A percentile compares a stretch with the other conserved stretches of the same genome.
These are phyloP conservation scores for Spergularia bocconei DNA, from an alignment of 148 eudicot genomes.

Conservation along the genomic window DNA sequence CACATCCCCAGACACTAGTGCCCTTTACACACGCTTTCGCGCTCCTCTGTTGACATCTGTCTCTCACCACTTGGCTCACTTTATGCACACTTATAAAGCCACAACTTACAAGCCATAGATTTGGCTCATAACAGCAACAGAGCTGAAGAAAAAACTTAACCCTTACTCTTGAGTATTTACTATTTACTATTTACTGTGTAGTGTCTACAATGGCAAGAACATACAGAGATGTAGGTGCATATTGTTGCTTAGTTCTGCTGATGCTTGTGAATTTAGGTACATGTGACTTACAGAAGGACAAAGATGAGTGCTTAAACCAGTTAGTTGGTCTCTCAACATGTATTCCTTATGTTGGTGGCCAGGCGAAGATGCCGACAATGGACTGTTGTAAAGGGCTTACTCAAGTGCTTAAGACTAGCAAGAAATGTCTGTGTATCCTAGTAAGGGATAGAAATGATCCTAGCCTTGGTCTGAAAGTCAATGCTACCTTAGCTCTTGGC, in stretches of 20 bases:
- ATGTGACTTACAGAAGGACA: slow-evolving; percentile 51
- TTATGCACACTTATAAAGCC: slow-evolving; percentile 18
- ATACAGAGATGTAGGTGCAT: neutral
- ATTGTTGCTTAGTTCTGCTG: slow-evolving; percentile 8
- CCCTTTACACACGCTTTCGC: neutral
- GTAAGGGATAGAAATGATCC: slow-evolving; percentile 75
- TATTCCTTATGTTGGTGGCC: slow-evolving; percentile 53
- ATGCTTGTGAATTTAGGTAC: slow-evolving; percentile 20
- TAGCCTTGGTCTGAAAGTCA: slow-evolving; percentile 65
- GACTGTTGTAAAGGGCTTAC: slow-evolving; percentile 63
- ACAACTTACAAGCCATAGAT: neutral
- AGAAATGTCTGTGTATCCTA: slow-evolving; percentile 66
- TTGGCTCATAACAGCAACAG: too few species aligned
- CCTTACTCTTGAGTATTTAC: too few species aligned
- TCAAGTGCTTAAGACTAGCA: slow-evolving; percentile 48
- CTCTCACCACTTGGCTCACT: slow-evolving; percentile 6
- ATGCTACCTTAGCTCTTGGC: slow-evolving; percentile 59
- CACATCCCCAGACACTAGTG: neutral
- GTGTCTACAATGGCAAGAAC: slow-evolving; percentile 15
- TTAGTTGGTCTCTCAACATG: slow-evolving; percentile 54
- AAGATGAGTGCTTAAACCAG: slow-evolving; percentile 46
- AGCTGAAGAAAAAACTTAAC: too few species aligned
- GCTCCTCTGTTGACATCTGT: slow-evolving; percentile 13
- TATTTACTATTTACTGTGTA: too few species aligned
- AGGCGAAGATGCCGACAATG: slow-evolving; percentile 46